phyloP scores from a whole-genome alignment of 2,329 filamentous ascomycete species.

The Amphichorda felina region DNA sequence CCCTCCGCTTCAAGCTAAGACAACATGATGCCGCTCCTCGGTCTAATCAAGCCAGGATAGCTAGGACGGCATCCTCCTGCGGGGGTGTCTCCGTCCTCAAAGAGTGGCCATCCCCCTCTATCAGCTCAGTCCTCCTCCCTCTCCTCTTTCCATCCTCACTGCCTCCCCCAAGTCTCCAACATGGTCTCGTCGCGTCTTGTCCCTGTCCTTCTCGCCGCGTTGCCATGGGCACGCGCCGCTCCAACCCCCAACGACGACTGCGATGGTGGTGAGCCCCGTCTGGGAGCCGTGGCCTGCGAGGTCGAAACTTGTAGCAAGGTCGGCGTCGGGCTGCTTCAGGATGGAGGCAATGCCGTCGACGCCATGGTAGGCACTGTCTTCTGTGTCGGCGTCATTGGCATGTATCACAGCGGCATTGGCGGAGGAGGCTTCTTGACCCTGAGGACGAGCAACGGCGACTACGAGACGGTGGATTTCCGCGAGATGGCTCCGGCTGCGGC shows the following conservation, averaged over 20 bases:
- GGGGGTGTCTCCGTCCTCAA: no score
- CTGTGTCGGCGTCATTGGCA: slow-evolving; percentile 50
- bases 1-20: no score
- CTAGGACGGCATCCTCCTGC: no score
- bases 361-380: slow-evolving; percentile 52
- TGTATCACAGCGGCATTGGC: slow-evolving; percentile 61
- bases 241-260: not conserved
- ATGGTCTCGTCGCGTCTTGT: not conserved
- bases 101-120: no score
- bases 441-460: slow-evolving; percentile 49
- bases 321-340: slow-evolving; percentile 41
- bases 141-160: no score
- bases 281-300: slow-evolving; percentile 51
- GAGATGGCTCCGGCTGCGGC: slow-evolving; percentile 74
- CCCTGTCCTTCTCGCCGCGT: not conserved
- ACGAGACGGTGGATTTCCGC: slow-evolving; percentile 76
- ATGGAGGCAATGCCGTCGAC: slow-evolving; percentile 56
- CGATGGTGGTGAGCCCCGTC: slow-evolving; percentile 3
- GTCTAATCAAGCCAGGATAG: no score
- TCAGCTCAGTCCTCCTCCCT: not conserved
- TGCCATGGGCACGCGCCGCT: not conserved
- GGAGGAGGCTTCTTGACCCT: slow-evolving; percentile 73
- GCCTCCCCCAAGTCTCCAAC: no score
- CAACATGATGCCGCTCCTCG: no score
- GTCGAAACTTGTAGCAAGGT: slow-evolving; percentile 45